Evolutionary conservation across 345 rosid species (phyloP).

Genomic region (Citrus medica): DNA sequence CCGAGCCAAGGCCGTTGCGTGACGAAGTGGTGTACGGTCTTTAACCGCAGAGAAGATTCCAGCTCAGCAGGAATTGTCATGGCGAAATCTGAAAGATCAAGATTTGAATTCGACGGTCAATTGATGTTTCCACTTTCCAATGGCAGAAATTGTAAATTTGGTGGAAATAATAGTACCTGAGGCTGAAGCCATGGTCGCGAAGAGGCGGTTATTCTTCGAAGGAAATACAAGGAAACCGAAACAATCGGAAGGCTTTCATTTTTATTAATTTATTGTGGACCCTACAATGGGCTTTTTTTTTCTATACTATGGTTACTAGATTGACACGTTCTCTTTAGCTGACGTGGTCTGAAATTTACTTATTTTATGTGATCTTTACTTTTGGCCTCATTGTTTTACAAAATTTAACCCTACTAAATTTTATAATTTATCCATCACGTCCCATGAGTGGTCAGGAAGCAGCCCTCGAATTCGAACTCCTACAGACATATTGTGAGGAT

Average conservation of each 20-base stretch:
- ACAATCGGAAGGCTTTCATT: not conserved
- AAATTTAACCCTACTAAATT: no score
- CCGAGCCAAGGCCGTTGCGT: slow-evolving; percentile 95
- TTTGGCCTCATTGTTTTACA: no score
- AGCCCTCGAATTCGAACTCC: no score
- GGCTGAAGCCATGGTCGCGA: slow-evolving; percentile 10
- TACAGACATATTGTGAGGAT: no score
- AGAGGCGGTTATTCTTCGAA: not conserved
- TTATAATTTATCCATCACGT: no score
- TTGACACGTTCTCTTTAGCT: not conserved
- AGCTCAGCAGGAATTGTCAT: slow-evolving; percentile 66
- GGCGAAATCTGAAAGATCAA: slow-evolving; percentile 38
- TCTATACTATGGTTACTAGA: not conserved
- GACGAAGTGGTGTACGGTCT: slow-evolving; percentile 60
- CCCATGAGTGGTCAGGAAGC: no score
- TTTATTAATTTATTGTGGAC: not conserved
- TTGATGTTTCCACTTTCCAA: no score
- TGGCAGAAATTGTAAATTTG: not conserved
- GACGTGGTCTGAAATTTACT: not conserved
- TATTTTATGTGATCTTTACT: no score
- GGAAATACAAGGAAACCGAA: not conserved
- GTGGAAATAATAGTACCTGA: not conserved
- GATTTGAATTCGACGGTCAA: not conserved
- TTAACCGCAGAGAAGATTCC: slow-evolving; percentile 76
- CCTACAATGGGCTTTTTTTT: not conserved